Evolutionary conservation across 805 yeast genomes (phyloP), one percentile per base, ranked within the genome.

Genomic region (Lipomyces oligophaga): DNA sequence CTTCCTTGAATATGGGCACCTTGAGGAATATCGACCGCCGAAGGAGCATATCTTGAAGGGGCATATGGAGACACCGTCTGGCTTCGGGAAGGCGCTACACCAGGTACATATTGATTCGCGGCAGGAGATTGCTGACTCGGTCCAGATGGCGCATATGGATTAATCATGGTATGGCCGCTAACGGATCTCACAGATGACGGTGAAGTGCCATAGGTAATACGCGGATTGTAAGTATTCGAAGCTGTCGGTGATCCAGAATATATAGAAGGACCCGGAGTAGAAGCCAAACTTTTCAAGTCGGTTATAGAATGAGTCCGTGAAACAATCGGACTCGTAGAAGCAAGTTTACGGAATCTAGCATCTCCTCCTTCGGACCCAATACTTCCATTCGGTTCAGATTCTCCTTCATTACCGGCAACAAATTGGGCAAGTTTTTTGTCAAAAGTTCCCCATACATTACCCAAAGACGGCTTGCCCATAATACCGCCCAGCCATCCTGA

Each of bases 361-460:
- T 54, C 60, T 28, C 35, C 34, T 11, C 22, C 45, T n/a, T 22
- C 35, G 6, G 36, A 28, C 13, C 39, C 25, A 11, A 15, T 15
- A 5, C 30, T 60, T 19, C 57, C 60, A 21, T 52, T 50, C 5
- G 45, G 51, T 5, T 51, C 56, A 19, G 53, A 32, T 20, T 38
- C 47, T 10, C 42, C 41, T 5, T 25, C 49, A 2, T 41, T 48
- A 1, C 96, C 97, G 32, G 95, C 82, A 47, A 90, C 88, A 64
- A 82, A 80, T 62, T 80, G 81, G 61, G 77, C 81, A 60, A 83
- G 79, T 4, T 85, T 78, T 62, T 86, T 86, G 63, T 86, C 95
- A 36, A 86, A 65, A 34, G 83, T 89, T 8, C 93, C 90, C 95
- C 95, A 86, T 43, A 87, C 81, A 61, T 79, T 83, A 57, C 88